These are phyloP conservation scores for Coriaria nepalensis DNA, from an alignment of 306 rosid genomes.

Conservation along the genomic window DNA sequence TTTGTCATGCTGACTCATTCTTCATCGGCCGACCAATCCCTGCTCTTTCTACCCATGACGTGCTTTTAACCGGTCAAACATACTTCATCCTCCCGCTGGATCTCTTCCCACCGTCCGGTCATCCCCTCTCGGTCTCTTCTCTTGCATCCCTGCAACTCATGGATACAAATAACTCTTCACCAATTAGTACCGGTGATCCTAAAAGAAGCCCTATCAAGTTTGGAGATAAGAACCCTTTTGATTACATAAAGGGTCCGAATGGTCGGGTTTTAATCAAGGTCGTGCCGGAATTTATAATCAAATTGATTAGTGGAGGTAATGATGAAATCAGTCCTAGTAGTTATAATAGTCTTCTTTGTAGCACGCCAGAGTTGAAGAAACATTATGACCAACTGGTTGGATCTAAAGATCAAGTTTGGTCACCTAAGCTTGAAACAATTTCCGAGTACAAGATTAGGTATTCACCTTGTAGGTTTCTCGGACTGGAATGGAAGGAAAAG, in stretches of 20 bases:
- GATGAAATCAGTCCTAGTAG: background rate
- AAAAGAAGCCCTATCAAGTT: constrained; percentile 32
- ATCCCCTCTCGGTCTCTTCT: constrained; percentile 37
- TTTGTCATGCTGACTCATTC: constrained; percentile 74
- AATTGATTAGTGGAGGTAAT: constrained; percentile 20
- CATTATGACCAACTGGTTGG: constrained; percentile 75
- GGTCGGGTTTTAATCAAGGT: constrained; percentile 65
- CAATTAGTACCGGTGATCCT: no score
- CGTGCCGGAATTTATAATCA: constrained; percentile 54
- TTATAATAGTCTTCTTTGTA: constrained; percentile 34
- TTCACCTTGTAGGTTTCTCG: constrained; percentile 63
- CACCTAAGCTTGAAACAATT: constrained; percentile 85
- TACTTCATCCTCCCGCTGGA: constrained; percentile 79
- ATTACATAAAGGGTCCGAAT: constrained; percentile 41
- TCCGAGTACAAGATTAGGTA: constrained; percentile 62
- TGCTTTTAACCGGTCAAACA: constrained; percentile 56
- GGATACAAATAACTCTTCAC: no score
- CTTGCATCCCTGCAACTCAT: no score
- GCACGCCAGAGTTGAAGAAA: constrained; percentile 84
- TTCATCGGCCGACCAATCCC: constrained; percentile 72
- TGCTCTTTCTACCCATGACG: constrained; percentile 45
- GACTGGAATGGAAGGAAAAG: constrained; percentile 48
- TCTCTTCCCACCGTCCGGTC: constrained; percentile 26
- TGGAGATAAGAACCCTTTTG: no score
- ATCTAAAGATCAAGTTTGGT: constrained; percentile 69